phyloP scores from a whole-genome alignment of 2,329 filamentous ascomycete genomes.

The Diplocarpon mali region DNA sequence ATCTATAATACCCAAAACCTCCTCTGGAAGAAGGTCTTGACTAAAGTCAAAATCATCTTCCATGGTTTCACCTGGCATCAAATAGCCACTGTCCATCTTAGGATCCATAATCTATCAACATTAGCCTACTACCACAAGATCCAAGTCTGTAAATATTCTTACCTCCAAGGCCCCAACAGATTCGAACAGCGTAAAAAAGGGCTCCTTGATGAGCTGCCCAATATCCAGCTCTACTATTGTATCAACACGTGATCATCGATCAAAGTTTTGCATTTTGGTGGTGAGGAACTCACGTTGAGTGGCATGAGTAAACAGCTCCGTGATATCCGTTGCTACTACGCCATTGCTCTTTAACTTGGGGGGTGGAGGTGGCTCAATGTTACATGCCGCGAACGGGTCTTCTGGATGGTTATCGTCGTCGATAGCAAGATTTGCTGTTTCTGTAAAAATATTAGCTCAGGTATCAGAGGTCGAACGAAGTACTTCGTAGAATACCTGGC shows the following conservation, averaged over 20 bases:
- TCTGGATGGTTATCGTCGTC: constrained; percentile 18
- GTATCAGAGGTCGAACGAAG: not conserved
- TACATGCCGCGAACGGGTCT: constrained; percentile 18
- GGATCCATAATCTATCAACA: constrained; percentile 80
- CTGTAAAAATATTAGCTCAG: constrained; percentile 16
- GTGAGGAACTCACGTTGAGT: constrained; percentile 35
- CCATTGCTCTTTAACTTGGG: constrained; percentile 32
- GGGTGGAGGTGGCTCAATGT: constrained; percentile 22
- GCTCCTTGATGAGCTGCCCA: constrained; percentile 88
- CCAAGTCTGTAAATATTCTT: constrained; percentile 12
- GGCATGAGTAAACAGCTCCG: constrained; percentile 42
- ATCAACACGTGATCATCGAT: constrained; percentile 19
- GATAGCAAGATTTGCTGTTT: constrained; percentile 21
- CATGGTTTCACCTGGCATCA: constrained; percentile 66
- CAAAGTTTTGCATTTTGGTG: not conserved
- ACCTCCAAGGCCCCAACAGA: constrained; percentile 79
- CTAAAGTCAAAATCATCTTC: constrained; percentile 74
- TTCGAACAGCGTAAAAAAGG: constrained; percentile 86
- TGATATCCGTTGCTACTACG: constrained; percentile 47
- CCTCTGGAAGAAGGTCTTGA: constrained; percentile 55
- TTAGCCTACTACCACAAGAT: not conserved
- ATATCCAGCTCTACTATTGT: constrained; percentile 51
- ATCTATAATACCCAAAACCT: constrained; percentile 89
- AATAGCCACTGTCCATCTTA: constrained; percentile 94
- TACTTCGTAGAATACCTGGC: constrained; percentile 17